These are phyloP conservation scores for Crepidotus variabilis DNA, from an alignment of 768 basidiomycete species.

Conservation along the genomic window DNA sequence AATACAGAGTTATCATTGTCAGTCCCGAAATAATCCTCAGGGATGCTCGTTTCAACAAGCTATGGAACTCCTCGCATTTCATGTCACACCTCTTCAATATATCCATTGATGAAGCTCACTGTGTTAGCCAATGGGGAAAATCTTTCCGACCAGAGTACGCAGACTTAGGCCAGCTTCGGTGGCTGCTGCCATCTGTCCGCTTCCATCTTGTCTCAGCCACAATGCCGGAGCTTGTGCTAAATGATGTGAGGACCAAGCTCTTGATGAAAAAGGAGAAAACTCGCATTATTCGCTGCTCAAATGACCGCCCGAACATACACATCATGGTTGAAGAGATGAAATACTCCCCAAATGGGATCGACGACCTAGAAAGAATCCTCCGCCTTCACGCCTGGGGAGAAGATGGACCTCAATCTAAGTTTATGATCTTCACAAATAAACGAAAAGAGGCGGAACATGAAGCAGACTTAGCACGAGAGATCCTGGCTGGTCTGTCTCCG, in stretches of 20 bases:
- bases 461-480: no score
- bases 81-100: conserved; percentile 22
- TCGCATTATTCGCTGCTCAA: conserved; percentile 11
- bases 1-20: conserved; percentile 12
- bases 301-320: conserved; percentile 16
- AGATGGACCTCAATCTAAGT: conserved; percentile 10
- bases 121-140: conserved; percentile 28
- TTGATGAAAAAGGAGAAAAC: conserved; percentile 5
- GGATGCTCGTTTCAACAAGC: neutral
- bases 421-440: conserved; percentile 24
- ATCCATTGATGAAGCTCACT: conserved; percentile 33
- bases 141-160: conserved; percentile 27
- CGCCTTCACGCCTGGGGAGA: conserved; percentile 6
- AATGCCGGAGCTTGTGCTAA: conserved; percentile 10
- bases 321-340: conserved; percentile 8
- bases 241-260: conserved; percentile 10
- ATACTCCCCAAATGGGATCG: conserved; percentile 7
- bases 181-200: conserved; percentile 5
- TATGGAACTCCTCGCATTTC: conserved; percentile 13
- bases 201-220: conserved; percentile 20
- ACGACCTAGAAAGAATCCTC: conserved; percentile 10
- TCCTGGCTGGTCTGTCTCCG: conserved; percentile 9
- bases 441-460: conserved; percentile 17
- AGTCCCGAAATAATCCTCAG: conserved; percentile 11
- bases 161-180: conserved; percentile 13